A percentile compares a stretch with the other conserved stretches of the same genome.
Evolutionary conservation across 1,284 basidiomycete genomes (phyloP).

Genomic region (Malassezia psittaci): DNA sequence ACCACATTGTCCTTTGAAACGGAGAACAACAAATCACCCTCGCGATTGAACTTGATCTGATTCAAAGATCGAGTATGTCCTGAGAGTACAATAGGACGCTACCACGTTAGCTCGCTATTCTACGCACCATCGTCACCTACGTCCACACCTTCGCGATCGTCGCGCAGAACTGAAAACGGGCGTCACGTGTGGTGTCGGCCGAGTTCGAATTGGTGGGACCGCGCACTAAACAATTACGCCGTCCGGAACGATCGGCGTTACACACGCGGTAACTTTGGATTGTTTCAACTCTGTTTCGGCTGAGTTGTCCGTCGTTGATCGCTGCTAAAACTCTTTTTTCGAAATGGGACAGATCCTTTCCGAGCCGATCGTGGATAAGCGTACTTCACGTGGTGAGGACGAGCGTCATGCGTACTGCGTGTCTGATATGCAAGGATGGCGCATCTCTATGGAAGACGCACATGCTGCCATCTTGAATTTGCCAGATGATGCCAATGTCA

Average conservation of each 20-base stretch:
- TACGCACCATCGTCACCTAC: constrained; percentile 17
- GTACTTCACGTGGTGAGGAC: constrained; percentile 67
- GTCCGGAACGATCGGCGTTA: neutral
- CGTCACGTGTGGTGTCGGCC: constrained; percentile 17
- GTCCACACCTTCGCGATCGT: neutral
- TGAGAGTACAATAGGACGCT: constrained; percentile 50
- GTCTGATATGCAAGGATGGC: constrained; percentile 99
- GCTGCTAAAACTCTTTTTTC: too few species aligned
- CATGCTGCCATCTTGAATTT: constrained; percentile 65
- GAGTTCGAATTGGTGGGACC: neutral
- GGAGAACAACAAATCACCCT: constrained; percentile 91
- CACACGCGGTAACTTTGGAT: neutral
- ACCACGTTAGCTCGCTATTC: neutral
- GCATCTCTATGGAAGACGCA: constrained; percentile 98
- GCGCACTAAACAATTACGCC: neutral
- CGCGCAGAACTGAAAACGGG: constrained; percentile 17
- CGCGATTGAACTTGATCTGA: constrained; percentile 64
- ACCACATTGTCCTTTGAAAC: constrained; percentile 90
- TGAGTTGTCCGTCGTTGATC: too few species aligned
- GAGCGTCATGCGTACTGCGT: constrained; percentile 69
- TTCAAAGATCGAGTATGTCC: constrained; percentile 96
- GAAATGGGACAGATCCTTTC: constrained; percentile 51
- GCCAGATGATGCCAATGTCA: constrained; percentile 21
- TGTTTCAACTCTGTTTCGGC: neutral
- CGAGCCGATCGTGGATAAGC: constrained; percentile 65